Evolutionary conservation across 2,329 filamentous ascomycete species (phyloP).

Genomic region (Fonsecaea nubica): DNA sequence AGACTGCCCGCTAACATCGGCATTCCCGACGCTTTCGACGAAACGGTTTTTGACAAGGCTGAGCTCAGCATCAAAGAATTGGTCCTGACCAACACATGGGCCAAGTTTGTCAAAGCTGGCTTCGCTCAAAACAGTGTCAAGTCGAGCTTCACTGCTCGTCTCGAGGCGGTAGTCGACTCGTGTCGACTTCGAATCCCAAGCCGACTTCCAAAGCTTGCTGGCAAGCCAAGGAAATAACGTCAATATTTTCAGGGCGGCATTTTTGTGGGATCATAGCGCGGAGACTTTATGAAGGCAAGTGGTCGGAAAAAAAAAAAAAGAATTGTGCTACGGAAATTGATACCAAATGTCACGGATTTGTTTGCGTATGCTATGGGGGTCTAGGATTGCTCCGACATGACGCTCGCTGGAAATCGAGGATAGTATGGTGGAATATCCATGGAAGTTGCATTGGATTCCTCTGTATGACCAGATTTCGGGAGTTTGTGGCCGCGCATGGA

Average conservation of each 20-base stretch:
- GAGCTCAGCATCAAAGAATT: constrained; percentile 69
- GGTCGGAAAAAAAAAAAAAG: neutral
- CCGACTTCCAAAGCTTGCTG: constrained; percentile 18
- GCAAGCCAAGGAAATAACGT: constrained; percentile 16
- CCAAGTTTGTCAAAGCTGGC: constrained; percentile 47
- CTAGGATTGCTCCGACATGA: constrained; percentile 29
- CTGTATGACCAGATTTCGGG: constrained; percentile 9
- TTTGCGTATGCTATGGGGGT: constrained; percentile 32
- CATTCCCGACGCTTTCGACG: constrained; percentile 56
- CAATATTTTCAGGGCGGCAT: constrained; percentile 2
- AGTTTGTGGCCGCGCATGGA: neutral
- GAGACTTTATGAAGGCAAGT: constrained; percentile 9
- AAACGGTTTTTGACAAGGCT: constrained; percentile 64
- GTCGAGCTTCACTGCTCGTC: constrained; percentile 17
- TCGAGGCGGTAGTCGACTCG: constrained; percentile 21
- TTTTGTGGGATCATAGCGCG: constrained; percentile 1
- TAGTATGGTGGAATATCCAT: neutral
- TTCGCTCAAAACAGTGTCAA: constrained; percentile 35
- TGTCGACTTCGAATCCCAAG: constrained; percentile 22
- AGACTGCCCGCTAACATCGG: constrained; percentile 46
- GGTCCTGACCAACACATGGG: constrained; percentile 73
- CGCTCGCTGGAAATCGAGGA: constrained; percentile 21
- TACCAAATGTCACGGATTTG: constrained; percentile 26
- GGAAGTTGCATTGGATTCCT: neutral
- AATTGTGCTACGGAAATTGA: constrained; percentile 9